phyloP scores from a whole-genome alignment of 805 yeast species.

The Yueomyces sinensis region DNA sequence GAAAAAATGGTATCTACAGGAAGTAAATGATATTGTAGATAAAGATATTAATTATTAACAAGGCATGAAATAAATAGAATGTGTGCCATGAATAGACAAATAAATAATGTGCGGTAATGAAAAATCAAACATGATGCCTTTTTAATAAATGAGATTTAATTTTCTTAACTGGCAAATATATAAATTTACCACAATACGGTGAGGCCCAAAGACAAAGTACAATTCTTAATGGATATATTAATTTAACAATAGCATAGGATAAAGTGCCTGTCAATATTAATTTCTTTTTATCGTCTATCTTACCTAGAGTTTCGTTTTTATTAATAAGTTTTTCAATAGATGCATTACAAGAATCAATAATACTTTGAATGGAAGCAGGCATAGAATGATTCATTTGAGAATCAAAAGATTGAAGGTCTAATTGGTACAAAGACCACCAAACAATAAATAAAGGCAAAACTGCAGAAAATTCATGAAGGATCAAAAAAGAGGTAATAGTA shows the following conservation, averaged over 20 bases:
- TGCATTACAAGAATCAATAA: constrained; percentile 44
- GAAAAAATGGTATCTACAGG: too few relatives aligned
- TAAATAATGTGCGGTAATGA: too few relatives aligned
- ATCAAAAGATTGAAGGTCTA: constrained; percentile 22
- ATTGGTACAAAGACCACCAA: constrained; percentile 53
- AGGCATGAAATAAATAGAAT: too few relatives aligned
- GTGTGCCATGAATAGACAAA: too few relatives aligned
- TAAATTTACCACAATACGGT: constrained; percentile 18
- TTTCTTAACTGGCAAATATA: constrained; percentile 10
- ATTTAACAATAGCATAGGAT: constrained; percentile 57
- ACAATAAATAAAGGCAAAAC: constrained; percentile 53
- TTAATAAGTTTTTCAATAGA: constrained; percentile 42
- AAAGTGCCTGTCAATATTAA: constrained; percentile 61
- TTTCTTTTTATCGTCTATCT: constrained; percentile 32
- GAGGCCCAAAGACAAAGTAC: constrained; percentile 24
- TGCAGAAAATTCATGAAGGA: constrained; percentile 68
- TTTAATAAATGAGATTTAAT: too few relatives aligned
- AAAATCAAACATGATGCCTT: too few relatives aligned
- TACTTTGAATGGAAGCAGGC: constrained; percentile 16
- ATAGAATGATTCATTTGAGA: constrained; percentile 9
- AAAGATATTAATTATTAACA: too few relatives aligned
- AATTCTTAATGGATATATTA: constrained; percentile 23
- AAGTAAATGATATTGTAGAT: too few relatives aligned
- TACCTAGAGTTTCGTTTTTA: constrained; percentile 7
- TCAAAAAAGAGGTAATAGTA: constrained; percentile 42